Evolutionary conservation across 139 green algal species (phyloP).

Genomic region (Chlamydomonas applanata): DNA sequence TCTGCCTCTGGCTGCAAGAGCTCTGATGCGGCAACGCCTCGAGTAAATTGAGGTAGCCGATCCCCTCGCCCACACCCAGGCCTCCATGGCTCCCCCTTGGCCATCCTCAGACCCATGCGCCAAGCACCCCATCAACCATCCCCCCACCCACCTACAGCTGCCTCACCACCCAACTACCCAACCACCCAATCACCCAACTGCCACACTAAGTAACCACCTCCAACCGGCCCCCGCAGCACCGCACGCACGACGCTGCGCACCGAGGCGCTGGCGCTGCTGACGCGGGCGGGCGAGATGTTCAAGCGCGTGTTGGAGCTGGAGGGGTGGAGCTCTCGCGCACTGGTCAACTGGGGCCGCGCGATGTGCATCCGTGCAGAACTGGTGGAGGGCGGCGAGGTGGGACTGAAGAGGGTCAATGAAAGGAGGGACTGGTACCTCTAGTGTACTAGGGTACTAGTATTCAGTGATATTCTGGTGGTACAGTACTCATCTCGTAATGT

Average conservation of each 20-base stretch:
- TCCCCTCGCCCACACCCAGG: no score
- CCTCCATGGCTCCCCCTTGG: background rate
- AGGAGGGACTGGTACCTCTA: no score
- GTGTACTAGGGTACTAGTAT: no score
- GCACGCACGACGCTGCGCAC: conserved; percentile 22
- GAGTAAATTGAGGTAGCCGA: no score
- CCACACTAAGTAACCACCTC: no score
- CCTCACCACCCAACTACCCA: no score
- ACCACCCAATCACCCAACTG: background rate
- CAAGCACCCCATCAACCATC: background rate
- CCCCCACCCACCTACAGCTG: no score
- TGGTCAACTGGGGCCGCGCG: conserved; percentile 46
- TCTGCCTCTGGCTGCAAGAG: no score
- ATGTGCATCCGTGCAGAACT: conserved; percentile 37
- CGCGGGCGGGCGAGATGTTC: conserved; percentile 48
- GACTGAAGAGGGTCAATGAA: no score
- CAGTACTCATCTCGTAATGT: no score
- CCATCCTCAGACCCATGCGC: background rate
- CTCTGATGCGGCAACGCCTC: no score
- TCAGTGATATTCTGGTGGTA: no score
- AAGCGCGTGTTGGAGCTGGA: conserved; percentile 43
- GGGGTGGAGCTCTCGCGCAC: conserved; percentile 42
- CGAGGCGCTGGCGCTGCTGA: conserved; percentile 43
- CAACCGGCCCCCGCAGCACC: background rate
- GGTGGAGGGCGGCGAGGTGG: conserved; percentile 10